Evolutionary conservation across 257 asterid species (phyloP).

Genomic region (Solanum tarapatanum): DNA sequence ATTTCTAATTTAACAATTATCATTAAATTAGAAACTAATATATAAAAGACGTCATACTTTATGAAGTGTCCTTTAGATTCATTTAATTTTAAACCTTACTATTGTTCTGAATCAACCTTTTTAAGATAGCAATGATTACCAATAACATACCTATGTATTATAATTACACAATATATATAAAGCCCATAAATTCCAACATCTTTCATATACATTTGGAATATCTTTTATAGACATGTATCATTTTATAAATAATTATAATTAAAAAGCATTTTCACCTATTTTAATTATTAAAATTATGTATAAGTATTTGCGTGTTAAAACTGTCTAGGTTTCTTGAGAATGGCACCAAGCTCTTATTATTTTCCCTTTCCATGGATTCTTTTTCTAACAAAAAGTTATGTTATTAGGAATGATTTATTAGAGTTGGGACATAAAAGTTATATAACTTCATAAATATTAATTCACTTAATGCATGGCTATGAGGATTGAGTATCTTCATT

Average conservation of each 20-base stretch:
- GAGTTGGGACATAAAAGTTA: neutral
- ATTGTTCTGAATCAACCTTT: neutral
- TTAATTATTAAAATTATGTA: neutral
- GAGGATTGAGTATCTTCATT: neutral
- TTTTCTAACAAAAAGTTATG: too few species aligned
- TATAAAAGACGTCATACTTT: neutral
- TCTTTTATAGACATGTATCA: neutral
- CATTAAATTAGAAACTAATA: neutral
- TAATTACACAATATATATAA: neutral
- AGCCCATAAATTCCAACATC: neutral
- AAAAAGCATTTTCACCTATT: neutral
- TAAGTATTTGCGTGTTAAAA: neutral
- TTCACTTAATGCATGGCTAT: neutral
- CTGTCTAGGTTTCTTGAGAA: neutral
- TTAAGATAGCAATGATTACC: neutral
- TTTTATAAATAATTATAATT: neutral
- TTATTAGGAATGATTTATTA: neutral
- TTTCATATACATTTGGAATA: neutral
- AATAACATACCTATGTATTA: neutral
- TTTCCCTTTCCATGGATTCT: too few species aligned
- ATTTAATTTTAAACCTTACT: neutral
- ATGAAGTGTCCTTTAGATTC: neutral
- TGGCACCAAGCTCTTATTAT: neutral
- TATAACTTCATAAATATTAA: neutral
- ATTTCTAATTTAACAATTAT: neutral